Conservation (phyloP, 2,329 filamentous ascomycete genomes). For the Penicillium polonicum region DNA sequence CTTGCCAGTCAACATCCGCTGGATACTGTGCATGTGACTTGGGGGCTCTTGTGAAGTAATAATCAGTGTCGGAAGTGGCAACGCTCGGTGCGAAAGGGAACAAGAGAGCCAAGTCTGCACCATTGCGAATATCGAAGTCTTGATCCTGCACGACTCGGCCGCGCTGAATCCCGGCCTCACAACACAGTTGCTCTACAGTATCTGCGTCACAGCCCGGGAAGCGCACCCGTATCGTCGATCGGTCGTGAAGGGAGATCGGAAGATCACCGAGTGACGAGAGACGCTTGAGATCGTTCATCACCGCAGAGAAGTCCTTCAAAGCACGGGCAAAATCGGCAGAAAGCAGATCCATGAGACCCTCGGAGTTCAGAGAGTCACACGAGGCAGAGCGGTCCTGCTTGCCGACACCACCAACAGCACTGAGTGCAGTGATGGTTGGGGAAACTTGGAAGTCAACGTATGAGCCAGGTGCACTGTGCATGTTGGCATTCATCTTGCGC, state of each 20-base stretch:
- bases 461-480: conserved; percentile 63
- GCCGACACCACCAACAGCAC: conserved; percentile 55
- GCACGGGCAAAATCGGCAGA: conserved; percentile 85
- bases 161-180: conserved; percentile 79
- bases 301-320: conserved; percentile 75
- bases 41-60: conserved; percentile 45
- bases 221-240: conserved; percentile 70
- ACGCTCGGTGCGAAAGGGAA: conserved; percentile 80
- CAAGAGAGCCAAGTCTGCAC: conserved; percentile 70
- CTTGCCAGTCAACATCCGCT: conserved; percentile 55
- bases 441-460: conserved; percentile 85
- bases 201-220: conserved; percentile 88
- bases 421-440: conserved; percentile 86
- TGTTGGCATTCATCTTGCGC: conserved; percentile 62
- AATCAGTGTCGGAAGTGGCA: conserved; percentile 42
- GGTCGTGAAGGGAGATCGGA: conserved; percentile 70
- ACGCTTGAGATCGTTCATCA: conserved; percentile 77
- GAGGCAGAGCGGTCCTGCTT: conserved; percentile 25
- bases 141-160: conserved; percentile 77
- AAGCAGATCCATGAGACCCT: conserved; percentile 80
- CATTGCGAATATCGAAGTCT: conserved; percentile 67
- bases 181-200: conserved; percentile 78
- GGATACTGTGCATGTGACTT: conserved; percentile 30
- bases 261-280: conserved; percentile 78
- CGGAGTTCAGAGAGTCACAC: conserved; percentile 68